Percentiles rank a stretch among this genome's conserved stretches.
phyloP scores from a whole-genome alignment of 1,284 basidiomycete species.

The Irpex sp. region DNA sequence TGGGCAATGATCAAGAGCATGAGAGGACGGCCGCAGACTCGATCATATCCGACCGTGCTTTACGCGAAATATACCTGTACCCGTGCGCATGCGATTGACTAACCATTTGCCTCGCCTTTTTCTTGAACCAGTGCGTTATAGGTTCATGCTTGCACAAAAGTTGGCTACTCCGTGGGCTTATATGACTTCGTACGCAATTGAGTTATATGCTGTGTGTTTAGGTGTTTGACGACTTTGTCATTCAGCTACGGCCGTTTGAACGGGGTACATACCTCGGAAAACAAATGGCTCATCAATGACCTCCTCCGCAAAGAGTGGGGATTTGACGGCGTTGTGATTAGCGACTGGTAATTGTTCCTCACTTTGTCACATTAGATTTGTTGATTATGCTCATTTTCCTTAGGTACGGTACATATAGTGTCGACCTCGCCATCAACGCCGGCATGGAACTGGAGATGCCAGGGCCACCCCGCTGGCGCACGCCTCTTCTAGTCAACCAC shows the following conservation, averaged over 20 bases:
- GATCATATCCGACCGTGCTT: constrained; percentile 57
- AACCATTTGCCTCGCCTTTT: not conserved
- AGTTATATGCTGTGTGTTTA: constrained; percentile 5
- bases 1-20: constrained; percentile 66
- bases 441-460: constrained; percentile 73
- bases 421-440: constrained; percentile 57
- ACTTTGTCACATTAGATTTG: constrained; percentile 3
- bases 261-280: constrained; percentile 63
- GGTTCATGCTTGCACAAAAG: constrained; percentile 66
- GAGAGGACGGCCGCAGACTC: constrained; percentile 61
- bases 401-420: constrained; percentile 63
- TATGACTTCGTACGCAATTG: constrained; percentile 51
- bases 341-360: constrained; percentile 50
- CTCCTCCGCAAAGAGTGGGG: constrained; percentile 69
- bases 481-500: constrained; percentile 49
- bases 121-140: constrained; percentile 19
- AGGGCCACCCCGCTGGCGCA: constrained; percentile 62
- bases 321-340: constrained; percentile 62
- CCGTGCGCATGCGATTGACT: constrained; percentile 41
- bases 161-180: constrained; percentile 56
- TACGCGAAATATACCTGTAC: constrained; percentile 70
- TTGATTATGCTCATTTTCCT: constrained; percentile 1
- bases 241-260: constrained; percentile 62
- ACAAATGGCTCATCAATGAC: constrained; percentile 45
- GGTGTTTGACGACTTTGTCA: constrained; percentile 7